Evolutionary conservation across 306 rosid species (phyloP), one percentile per base, ranked within the genome.

Genomic region (Sindora glabra): DNA sequence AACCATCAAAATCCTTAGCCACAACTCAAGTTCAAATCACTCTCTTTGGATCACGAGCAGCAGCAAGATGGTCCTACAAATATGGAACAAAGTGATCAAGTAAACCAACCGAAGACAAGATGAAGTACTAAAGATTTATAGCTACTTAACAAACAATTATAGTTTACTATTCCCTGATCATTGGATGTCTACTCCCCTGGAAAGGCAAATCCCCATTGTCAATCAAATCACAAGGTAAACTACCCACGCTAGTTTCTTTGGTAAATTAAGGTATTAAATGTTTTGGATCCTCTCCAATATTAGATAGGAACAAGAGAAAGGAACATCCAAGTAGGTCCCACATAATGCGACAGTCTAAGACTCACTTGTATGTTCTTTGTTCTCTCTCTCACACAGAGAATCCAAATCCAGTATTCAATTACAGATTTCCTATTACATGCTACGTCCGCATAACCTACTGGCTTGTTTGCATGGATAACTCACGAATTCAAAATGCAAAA

Each of bases 21-120:
- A 50, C 56, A 68, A 59, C 23, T 49, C 50, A 48, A 33, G 29
- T 23, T 79, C 76, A 86, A 56, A 73, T 62, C 75, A 88, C 76
- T 67, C 83, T 81, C 89, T 83, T 92, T 25, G 90, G 75, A 71
- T 89, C 99, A 15, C 95, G 99, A 58, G 90, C 59, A 8, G 99
- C 81, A 38, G 89, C 50, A 73, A 94, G 24, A 72, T 94, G 99
- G 65, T 89, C 99, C 99, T 94, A 61, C 73, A 86, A 62, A 27
- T 75, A 69, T 59, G 60, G 59, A 59, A 65, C 62, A 65, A 53
- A 2, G 34, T 33, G 39, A 70, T 58, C 59, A 66, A 49, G 62
- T 56, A 18, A 73, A 33, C 37, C 23, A 13, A 66, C 63, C 21
- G 32, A 64, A 39, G 24, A 36, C 46, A 40, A 58, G 32, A 65